Percentiles rank a stretch among this genome's conserved stretches.
These are phyloP conservation scores for Talaromyces ruber DNA, from an alignment of 495 filamentous ascomycete species.

Conservation along the genomic window DNA sequence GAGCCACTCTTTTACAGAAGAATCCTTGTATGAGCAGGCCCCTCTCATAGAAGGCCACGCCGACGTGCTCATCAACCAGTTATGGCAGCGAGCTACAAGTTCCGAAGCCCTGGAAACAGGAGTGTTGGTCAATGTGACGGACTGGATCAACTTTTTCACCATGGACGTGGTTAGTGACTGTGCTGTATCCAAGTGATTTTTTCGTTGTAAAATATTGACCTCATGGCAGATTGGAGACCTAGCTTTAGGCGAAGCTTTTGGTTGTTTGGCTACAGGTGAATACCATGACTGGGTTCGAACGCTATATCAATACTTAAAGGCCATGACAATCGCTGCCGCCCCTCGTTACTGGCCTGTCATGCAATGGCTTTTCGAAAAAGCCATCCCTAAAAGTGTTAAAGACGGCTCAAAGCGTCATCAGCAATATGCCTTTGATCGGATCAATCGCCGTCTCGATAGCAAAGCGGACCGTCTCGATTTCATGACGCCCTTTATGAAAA, in stretches of 20 bases:
- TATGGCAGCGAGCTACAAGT: neutral
- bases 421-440: slow-evolving; percentile 21
- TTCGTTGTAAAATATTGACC: neutral
- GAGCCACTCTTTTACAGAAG: slow-evolving; percentile 37
- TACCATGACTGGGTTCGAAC: slow-evolving; percentile 35
- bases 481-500: slow-evolving; percentile 14
- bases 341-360: slow-evolving; percentile 20
- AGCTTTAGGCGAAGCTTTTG: slow-evolving; percentile 24
- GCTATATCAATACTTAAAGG: slow-evolving; percentile 17
- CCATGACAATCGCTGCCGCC: slow-evolving; percentile 14
- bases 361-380: slow-evolving; percentile 17
- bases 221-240: slow-evolving; percentile 15
- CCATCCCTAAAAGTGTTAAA: slow-evolving; percentile 21
- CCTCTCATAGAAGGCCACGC: slow-evolving; percentile 33
- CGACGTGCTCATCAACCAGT: neutral
- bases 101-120: slow-evolving; percentile 4
- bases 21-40: slow-evolving; percentile 35
- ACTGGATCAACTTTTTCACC: slow-evolving; percentile 17
- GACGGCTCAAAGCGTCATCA: slow-evolving; percentile 20
- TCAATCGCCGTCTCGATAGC: slow-evolving; percentile 20
- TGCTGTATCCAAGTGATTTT: neutral
- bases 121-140: slow-evolving; percentile 15
- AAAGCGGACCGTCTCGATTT: slow-evolving; percentile 7
- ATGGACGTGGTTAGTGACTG: slow-evolving; percentile 17
- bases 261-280: slow-evolving; percentile 14